Evolutionary conservation across 306 rosid species (phyloP), one percentile per base, ranked within the genome.

Genomic region (Inga oerstediana): DNA sequence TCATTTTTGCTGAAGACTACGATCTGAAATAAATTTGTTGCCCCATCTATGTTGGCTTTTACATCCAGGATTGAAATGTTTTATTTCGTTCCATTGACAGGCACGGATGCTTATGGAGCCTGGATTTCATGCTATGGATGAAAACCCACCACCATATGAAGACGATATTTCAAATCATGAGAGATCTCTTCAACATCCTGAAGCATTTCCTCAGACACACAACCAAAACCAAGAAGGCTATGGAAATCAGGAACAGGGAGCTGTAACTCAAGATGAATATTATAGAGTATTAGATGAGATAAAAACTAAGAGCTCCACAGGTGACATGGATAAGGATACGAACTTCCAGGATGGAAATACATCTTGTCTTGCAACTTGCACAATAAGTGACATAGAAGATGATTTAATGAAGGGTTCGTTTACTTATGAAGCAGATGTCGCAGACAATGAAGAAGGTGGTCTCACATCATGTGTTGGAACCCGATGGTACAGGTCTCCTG

Each of bases 391-490:
- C 76, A 39, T 83, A 32, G 98, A 91, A 4, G 97, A 92, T 59
- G 98, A 95, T 75, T 86, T 87, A 22, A 84, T 90, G 76, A 90
- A 85, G 83, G 81, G 85, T 79, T 87, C 97, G 4, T 89, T 89
- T 75, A 79, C 90, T 0, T 91, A 84, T 9, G 93, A 92, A 58
- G 93, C 87, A 11, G 99, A 89, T 45, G 91, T 59, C 41, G 92
- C 80, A 65, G 88, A 84, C 79, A 83, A 84, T 70, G 86, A 83
- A 72, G 88, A 78, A 22, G 97, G 88, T 48, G 66, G 80, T 75
- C 91, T 95, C 79, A 93, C 99, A 58, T 88, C 99, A 24, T 91
- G 98, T 77, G 97, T 95, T 1, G 99, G 98, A 74, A 92, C 98
- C 66, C 89, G 97, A 44, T 92, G 97, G 98, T 96, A 82, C 81